phyloP scores from a whole-genome alignment of 2,329 filamentous ascomycete genomes.

The Pyrenophora tritici-repentis region DNA sequence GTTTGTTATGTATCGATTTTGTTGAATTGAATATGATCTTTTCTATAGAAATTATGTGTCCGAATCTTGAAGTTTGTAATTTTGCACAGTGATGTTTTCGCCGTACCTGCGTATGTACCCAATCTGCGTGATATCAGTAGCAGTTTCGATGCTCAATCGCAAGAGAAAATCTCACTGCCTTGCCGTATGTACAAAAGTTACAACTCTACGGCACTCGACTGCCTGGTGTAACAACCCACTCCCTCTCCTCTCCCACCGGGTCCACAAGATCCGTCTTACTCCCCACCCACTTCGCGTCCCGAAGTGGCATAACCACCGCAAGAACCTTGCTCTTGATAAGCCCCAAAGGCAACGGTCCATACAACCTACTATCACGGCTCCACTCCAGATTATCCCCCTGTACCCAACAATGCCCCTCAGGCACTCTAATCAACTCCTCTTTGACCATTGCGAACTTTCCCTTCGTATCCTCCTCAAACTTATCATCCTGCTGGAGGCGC shows the following conservation, averaged over 20 bases:
- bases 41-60: too few relatives aligned
- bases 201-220: neutral
- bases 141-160: too few relatives aligned
- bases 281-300: constrained; percentile 35
- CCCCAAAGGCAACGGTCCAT: constrained; percentile 83
- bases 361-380: constrained; percentile 84
- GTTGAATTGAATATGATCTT: too few relatives aligned
- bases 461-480: constrained; percentile 26
- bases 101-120: too few relatives aligned
- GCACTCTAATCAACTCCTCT: constrained; percentile 72
- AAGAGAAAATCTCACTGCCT: neutral
- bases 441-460: constrained; percentile 35
- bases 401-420: constrained; percentile 89
- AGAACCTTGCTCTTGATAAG: constrained; percentile 83
- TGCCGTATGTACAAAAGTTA: neutral
- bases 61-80: too few relatives aligned
- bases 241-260: constrained; percentile 13
- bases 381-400: constrained; percentile 84
- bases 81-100: too few relatives aligned
- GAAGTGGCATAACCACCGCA: constrained; percentile 39
- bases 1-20: too few relatives aligned
- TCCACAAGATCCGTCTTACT: constrained; percentile 19
- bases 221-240: constrained; percentile 13
- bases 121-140: too few relatives aligned
- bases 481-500: constrained; percentile 31